Evolutionary conservation across 768 basidiomycete species (phyloP), one percentile per base, ranked within the genome.

Genomic region (Termitomyces bulborhizus): DNA sequence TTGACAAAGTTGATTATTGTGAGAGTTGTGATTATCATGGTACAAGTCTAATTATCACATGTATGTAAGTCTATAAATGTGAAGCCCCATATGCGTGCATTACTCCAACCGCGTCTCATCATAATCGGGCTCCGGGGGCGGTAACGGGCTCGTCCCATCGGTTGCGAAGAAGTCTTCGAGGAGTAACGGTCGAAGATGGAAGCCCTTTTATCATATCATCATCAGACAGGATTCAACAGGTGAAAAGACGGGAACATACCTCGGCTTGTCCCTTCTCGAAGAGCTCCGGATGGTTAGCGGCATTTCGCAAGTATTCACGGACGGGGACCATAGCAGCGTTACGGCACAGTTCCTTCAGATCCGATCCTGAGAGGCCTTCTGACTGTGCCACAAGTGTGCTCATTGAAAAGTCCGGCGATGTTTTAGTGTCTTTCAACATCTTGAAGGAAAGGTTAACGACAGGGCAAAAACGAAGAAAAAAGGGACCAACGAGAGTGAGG

Each of bases 311-410:
- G 61, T 84, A 87, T 65, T 95, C 93, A 27, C 91, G 82, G 21
- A 95, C 88, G 5, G 93, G 92, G 1, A 85, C 81, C 93, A 98
- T 96, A 0, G 92, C 94, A 1, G 96, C 95, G 61, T 85, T 93
- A 52, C 96, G 79, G 68, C 95, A 98, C 13, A 95, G 75, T 71
- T 99, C 96, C 62, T 86, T 83, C 52, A 98, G 71, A 68, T 98
- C 96, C 2, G 93, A 93, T 4, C 96, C 95, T 1, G 93, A 95
- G 26, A 84, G 73, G 1, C 91, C 89, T 21, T 83, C 82, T 1
- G 93, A 82, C 32, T 78, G 75, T 16, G 76, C 70, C 2, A 92
- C 93, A 4, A 99, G 79, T 1, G 65, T 47, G 8, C 76, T 68
- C 16, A 95, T 63, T 0, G 82, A 74, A 65, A 97, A 86, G 2